Evolutionary conservation across 345 rosid species (phyloP).

Genomic region (Jatropha curcas): DNA sequence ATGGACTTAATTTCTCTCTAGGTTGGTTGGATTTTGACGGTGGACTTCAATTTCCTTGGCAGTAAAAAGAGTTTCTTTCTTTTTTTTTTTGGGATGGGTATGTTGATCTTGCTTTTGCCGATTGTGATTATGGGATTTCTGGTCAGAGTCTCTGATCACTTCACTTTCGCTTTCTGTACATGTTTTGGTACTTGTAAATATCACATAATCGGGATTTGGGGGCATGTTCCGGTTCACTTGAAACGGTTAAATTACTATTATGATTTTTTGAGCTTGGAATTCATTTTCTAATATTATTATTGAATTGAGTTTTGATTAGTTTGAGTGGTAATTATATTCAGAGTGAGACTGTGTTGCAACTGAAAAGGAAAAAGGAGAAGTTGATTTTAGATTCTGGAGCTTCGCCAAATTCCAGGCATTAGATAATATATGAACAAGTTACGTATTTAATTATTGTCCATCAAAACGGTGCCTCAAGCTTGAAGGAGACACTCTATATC

Average conservation of each 20-base stretch:
- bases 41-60: neutral
- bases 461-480: too few relatives aligned
- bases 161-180: neutral
- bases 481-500: too few relatives aligned
- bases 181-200: conserved; percentile 10
- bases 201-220: neutral
- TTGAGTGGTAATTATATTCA: neutral
- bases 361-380: neutral
- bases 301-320: neutral
- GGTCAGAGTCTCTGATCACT: neutral
- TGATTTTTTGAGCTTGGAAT: neutral
- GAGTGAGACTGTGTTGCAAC: neutral
- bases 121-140: conserved; percentile 5
- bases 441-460: too few relatives aligned
- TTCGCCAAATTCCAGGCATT: too few relatives aligned
- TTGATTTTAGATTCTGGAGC: neutral
- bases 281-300: neutral
- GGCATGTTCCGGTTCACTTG: neutral
- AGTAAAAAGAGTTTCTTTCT: neutral
- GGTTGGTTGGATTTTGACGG: conserved; percentile 6
- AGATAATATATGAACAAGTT: too few relatives aligned
- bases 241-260: neutral
- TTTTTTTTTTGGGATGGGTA: neutral
- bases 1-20: neutral
- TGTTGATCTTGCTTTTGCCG: neutral